phyloP scores from a whole-genome alignment of 2,329 filamentous ascomycete genomes.

The Pestalotiopsis sp. region DNA sequence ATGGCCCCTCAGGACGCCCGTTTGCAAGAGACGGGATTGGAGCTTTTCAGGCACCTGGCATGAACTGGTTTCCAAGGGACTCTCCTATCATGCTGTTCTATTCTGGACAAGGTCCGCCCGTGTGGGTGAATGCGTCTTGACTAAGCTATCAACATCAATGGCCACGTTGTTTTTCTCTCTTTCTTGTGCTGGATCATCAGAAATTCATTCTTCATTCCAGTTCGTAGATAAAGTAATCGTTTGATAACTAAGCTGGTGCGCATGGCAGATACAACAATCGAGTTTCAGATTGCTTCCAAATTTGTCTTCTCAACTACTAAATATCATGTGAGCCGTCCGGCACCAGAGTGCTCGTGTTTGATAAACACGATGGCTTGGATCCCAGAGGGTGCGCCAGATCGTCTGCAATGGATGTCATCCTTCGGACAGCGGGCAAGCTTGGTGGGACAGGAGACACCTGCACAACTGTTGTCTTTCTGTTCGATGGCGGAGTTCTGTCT shows the following conservation, averaged over 20 bases:
- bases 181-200: not conserved
- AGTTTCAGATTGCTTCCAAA: not conserved
- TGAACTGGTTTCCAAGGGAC: no score
- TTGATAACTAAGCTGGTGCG: not conserved
- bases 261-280: not conserved
- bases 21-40: no score
- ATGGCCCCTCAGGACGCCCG: no score
- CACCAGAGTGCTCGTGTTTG: not conserved
- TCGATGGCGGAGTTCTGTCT: slow-evolving; percentile 18
- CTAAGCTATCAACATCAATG: not conserved
- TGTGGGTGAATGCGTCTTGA: not conserved
- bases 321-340: not conserved
- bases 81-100: no score
- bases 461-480: slow-evolving; percentile 30
- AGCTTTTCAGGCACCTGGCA: no score
- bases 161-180: not conserved
- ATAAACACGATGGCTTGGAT: slow-evolving; percentile 12
- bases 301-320: not conserved
- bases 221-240: not conserved
- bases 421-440: slow-evolving; percentile 2
- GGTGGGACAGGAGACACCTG: slow-evolving; percentile 22
- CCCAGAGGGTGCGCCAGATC: not conserved
- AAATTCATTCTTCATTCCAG: not conserved
- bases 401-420: slow-evolving; percentile 8
- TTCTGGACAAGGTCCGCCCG: not conserved